phyloP scores from a whole-genome alignment of 108 stramenopile genomes.

The Fistulifera solaris region DNA sequence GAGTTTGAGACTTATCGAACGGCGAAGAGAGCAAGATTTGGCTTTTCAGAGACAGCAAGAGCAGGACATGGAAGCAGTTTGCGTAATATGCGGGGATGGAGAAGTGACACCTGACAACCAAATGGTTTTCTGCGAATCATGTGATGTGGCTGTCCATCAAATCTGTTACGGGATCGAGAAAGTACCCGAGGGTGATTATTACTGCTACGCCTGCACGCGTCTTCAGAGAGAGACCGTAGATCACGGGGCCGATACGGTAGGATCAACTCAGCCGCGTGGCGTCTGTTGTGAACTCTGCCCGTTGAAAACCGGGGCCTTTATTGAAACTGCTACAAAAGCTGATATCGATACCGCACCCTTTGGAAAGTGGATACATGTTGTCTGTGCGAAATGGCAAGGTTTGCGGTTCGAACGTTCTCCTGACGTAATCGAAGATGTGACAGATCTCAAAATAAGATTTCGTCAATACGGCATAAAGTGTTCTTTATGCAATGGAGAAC shows the following conservation, averaged over 20 bases:
- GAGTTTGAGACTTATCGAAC: constrained; percentile 26
- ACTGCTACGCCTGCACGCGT: constrained; percentile 69
- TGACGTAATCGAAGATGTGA: constrained; percentile 57
- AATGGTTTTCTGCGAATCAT: constrained; percentile 86
- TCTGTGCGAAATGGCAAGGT: constrained; percentile 86
- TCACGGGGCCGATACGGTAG: not conserved
- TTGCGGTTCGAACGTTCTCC: constrained; percentile 35
- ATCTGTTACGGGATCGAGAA: constrained; percentile 76
- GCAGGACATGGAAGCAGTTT: constrained; percentile 85
- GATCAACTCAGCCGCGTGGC: constrained; percentile 20
- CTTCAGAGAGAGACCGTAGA: constrained; percentile 55
- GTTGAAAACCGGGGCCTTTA: constrained; percentile 63
- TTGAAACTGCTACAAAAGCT: constrained; percentile 29
- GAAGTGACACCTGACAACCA: constrained; percentile 84
- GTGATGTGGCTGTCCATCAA: constrained; percentile 85
- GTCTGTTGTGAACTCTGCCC: constrained; percentile 81
- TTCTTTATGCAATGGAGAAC: constrained; percentile 49
- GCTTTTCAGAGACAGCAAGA: constrained; percentile 65
- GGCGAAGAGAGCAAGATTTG: constrained; percentile 47
- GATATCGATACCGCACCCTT: constrained; percentile 4
- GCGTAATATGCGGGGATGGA: constrained; percentile 79
- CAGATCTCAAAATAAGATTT: constrained; percentile 42
- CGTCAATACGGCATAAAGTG: constrained; percentile 31
- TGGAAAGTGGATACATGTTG: constrained; percentile 63
- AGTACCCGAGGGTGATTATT: constrained; percentile 84